These are phyloP conservation scores for Penicillium soppii DNA, from an alignment of 495 filamentous ascomycete species.

Conservation along the genomic window DNA sequence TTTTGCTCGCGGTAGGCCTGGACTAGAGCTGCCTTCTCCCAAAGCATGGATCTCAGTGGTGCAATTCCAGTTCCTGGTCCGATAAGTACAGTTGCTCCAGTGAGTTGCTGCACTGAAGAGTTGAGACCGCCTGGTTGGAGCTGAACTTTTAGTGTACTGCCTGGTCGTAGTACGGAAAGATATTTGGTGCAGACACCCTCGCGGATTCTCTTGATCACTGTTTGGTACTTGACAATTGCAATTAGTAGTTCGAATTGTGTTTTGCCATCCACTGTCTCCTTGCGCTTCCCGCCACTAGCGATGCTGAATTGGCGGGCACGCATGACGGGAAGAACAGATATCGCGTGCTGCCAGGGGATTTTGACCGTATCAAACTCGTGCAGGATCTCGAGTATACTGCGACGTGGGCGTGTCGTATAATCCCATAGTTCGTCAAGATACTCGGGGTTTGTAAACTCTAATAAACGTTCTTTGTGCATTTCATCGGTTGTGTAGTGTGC, in stretches of 20 bases:
- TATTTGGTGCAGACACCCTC: constrained; percentile 91
- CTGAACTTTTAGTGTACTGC: constrained; percentile 57
- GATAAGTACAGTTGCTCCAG: constrained; percentile 70
- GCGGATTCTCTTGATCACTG: constrained; percentile 79
- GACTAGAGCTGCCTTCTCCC: constrained; percentile 56
- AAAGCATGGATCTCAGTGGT: constrained; percentile 77
- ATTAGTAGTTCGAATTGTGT: constrained; percentile 72
- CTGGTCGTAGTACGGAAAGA: constrained; percentile 59
- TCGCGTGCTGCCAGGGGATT: constrained; percentile 71
- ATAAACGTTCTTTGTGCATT: constrained; percentile 75
- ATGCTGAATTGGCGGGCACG: constrained; percentile 86
- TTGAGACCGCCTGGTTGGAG: constrained; percentile 59
- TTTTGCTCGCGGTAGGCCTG: constrained; percentile 38
- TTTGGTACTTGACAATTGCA: constrained; percentile 90
- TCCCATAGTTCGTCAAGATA: constrained; percentile 91
- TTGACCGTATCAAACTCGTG: constrained; percentile 84
- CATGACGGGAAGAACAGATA: constrained; percentile 71
- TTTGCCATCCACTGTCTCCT: constrained; percentile 33
- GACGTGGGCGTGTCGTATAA: constrained; percentile 88
- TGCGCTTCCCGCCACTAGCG: constrained; percentile 65
- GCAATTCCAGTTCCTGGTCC: constrained; percentile 91
- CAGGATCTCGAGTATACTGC: constrained; percentile 87
- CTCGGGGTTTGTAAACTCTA: constrained; percentile 74
- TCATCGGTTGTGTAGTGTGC: constrained; percentile 69
- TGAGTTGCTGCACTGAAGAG: constrained; percentile 43